Conservation (phyloP, 768 basidiomycete genomes). For the Amyloporia xantha region DNA sequence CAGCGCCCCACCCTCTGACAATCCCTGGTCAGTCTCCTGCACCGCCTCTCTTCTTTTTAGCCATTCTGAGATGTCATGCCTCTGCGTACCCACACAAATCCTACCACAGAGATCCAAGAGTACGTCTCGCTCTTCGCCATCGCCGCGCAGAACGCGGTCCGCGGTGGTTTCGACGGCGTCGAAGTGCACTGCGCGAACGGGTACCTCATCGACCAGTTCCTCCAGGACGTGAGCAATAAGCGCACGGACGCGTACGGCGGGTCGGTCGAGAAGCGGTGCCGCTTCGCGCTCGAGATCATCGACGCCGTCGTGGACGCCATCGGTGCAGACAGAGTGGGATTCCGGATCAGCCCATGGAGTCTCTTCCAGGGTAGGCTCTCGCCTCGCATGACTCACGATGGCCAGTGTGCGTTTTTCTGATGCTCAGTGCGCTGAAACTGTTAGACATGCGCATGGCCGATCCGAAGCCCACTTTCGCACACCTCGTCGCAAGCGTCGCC, state of each 20-base stretch:
- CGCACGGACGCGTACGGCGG: conserved; percentile 42
- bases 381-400: background rate
- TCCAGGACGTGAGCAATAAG: conserved; percentile 35
- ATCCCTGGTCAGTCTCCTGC: conserved; percentile 20
- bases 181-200: conserved; percentile 25
- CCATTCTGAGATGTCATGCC: background rate
- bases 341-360: conserved; percentile 33
- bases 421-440: background rate
- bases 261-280: conserved; percentile 34
- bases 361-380: conserved; percentile 23
- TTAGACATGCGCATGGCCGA: conserved; percentile 48
- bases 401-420: background rate
- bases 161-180: conserved; percentile 25
- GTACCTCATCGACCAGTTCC: conserved; percentile 35
- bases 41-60: conserved; percentile 7
- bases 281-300: conserved; percentile 39
- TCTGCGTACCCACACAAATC: no score
- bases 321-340: conserved; percentile 34
- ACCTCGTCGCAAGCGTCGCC: conserved; percentile 38
- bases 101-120: conserved; percentile 1
- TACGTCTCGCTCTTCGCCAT: conserved; percentile 27
- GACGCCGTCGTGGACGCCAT: conserved; percentile 34
- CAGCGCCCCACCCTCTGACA: conserved; percentile 18
- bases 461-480: conserved; percentile 47
- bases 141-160: conserved; percentile 23